Evolutionary conservation across 768 basidiomycete species (phyloP).

Genomic region (Tulasnella sp.): DNA sequence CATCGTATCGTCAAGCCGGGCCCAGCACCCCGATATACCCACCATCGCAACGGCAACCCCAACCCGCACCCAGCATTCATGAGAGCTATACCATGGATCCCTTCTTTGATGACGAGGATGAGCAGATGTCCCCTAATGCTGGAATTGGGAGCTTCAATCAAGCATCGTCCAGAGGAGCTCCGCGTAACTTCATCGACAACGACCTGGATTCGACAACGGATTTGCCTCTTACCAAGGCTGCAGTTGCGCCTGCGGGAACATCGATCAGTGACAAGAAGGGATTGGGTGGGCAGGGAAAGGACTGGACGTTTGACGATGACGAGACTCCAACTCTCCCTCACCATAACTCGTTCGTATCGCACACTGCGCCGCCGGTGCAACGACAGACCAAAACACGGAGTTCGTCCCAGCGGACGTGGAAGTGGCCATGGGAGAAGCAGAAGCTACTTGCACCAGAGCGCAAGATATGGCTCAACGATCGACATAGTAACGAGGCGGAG

Average conservation of each 20-base stretch:
- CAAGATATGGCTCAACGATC: conserved; percentile 72
- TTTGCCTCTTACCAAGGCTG: conserved; percentile 38
- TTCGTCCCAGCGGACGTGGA: conserved; percentile 41
- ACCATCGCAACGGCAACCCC: conserved; percentile 27
- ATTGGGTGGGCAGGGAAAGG: conserved; percentile 34
- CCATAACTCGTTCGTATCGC: too few species aligned
- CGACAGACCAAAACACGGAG: conserved; percentile 18
- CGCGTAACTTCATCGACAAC: conserved; percentile 5
- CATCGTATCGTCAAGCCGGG: conserved; percentile 41
- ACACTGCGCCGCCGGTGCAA: conserved; percentile 28
- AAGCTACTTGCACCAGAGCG: conserved; percentile 59
- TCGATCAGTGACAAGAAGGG: background rate
- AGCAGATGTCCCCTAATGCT: conserved; percentile 27
- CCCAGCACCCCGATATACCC: conserved; percentile 39
- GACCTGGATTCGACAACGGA: conserved; percentile 32
- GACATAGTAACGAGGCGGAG: conserved; percentile 41
- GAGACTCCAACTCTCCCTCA: conserved; percentile 23
- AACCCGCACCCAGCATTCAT: conserved; percentile 29
- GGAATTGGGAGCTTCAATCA: background rate
- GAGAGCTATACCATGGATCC: conserved; percentile 55
- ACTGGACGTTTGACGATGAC: conserved; percentile 66
- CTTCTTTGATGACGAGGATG: conserved; percentile 75
- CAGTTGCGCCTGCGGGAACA: conserved; percentile 31
- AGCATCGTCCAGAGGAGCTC: background rate
- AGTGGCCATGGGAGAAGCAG: conserved; percentile 76